Evolutionary conservation across 768 basidiomycete species (phyloP), one percentile per base, ranked within the genome.

Genomic region (Trametes sanguinea): DNA sequence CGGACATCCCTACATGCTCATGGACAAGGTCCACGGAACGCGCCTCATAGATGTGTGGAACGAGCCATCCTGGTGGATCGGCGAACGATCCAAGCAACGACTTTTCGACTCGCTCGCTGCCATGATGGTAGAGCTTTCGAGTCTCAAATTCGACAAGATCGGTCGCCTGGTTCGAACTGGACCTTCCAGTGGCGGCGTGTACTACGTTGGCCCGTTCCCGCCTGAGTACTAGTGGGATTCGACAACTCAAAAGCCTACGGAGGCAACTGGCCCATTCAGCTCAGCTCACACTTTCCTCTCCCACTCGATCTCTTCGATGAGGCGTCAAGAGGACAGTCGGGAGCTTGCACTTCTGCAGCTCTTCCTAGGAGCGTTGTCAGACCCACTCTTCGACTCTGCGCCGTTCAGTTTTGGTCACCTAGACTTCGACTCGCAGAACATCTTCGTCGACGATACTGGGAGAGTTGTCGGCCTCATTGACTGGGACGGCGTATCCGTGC

Each of bases 351-450:
- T 50, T 3, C 55, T 57, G 11, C 29, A 39, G 11, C n/a, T 51
- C 14, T 43, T 59, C 42, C 4, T 59, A 39, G 48, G 39, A 40
- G 40, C 37, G 2, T 22, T 57, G 11, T 39, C 48, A 13, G 40
- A 51, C 1, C 37, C 7, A 11, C 17, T 16, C 6, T 51, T 43
- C 50, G 57, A 59, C 51, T 0, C 30, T 17, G 27, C 57, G 14
- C 57, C 57, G 9, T 59, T 59, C 57, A 17, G 39, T 14, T 29
- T 51, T 29, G 40, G 17, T 3, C 57, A 40, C 27, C 57, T 50
- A 10, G 57, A 59, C 50, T 59, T 59, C 57, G 50, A 59, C 57
- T 44, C 48, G 37, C 57, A 59, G 40, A 59, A 59, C 29, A 35
- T 59, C 47, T 33, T 57, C 57, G 37, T 57, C 35, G 37, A 40